These are phyloP conservation scores for Neophaeococcomyces aloes DNA, from an alignment of 2,329 filamentous ascomycete species.

Conservation along the genomic window DNA sequence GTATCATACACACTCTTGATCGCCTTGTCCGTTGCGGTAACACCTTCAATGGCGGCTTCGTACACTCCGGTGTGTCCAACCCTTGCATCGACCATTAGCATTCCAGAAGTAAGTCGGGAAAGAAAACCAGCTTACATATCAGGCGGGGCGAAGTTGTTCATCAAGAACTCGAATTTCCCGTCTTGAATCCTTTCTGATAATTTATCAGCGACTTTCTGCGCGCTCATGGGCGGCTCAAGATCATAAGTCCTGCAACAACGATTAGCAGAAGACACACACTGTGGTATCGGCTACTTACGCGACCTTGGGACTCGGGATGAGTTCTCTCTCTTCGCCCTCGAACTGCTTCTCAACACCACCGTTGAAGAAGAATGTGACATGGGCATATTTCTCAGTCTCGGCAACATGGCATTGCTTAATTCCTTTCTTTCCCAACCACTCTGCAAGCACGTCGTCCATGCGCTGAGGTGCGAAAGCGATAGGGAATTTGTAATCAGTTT, in stretches of 20 bases:
- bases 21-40: constrained; percentile 78
- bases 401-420: constrained; percentile 92
- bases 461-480: constrained; percentile 87
- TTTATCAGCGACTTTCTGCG: constrained; percentile 78
- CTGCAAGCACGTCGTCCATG: constrained; percentile 97
- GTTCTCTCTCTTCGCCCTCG: constrained; percentile 79
- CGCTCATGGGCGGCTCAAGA: constrained; percentile 89
- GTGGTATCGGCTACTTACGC: constrained; percentile 30
- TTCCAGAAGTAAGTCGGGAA: too few relatives aligned
- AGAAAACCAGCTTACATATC: too few relatives aligned
- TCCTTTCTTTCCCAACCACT: constrained; percentile 84
- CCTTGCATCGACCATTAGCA: too few relatives aligned
- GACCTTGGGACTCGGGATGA: constrained; percentile 90
- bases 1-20: constrained; percentile 87
- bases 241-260: constrained; percentile 59
- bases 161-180: constrained; percentile 86
- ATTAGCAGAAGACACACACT: too few relatives aligned
- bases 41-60: constrained; percentile 78
- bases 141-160: constrained; percentile 99
- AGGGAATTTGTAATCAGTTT: constrained; percentile 83
- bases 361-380: constrained; percentile 99
- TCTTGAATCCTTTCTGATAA: constrained; percentile 77
- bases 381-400: constrained; percentile 98
- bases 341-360: constrained; percentile 96
- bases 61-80: constrained; percentile 48